Evolutionary conservation across 2,329 filamentous ascomycete species (phyloP).

Genomic region (Colletotrichum brevisporum): DNA sequence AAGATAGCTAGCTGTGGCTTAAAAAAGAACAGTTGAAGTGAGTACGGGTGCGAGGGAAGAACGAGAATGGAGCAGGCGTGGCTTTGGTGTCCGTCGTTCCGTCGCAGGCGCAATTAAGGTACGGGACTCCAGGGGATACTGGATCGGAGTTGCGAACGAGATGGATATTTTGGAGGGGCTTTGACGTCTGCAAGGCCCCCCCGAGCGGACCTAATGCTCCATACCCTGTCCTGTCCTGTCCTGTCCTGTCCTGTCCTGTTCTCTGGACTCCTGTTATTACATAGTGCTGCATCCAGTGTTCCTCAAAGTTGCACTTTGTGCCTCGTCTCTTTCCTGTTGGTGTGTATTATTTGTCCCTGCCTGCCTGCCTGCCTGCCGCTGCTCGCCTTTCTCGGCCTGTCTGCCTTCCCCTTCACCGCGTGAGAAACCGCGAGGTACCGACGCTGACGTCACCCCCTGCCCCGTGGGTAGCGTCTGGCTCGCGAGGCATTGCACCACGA

Average conservation of each 20-base stretch:
- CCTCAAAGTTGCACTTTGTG: not conserved
- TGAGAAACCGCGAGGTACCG: not conserved
- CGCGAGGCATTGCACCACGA: not conserved
- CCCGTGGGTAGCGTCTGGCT: not conserved
- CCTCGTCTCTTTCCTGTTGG: not conserved
- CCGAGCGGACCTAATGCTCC: constrained; percentile 34
- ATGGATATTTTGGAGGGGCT: constrained; percentile 16
- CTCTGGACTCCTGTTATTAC: too few species aligned
- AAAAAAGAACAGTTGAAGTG: constrained; percentile 8
- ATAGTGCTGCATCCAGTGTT: not conserved
- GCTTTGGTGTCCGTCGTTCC: constrained; percentile 9
- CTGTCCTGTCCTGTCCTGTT: not conserved
- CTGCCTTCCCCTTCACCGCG: constrained; percentile 1
- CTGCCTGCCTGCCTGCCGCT: not conserved
- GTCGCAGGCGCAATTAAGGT: not conserved
- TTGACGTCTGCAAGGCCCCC: constrained; percentile 14
- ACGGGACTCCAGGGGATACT: constrained; percentile 2
- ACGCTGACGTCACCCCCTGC: constrained; percentile 35
- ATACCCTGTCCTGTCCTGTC: constrained; percentile 1
- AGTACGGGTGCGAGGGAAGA: constrained; percentile 6
- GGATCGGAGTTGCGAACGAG: not conserved
- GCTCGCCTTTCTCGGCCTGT: not conserved
- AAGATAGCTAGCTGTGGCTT: constrained; percentile 19
- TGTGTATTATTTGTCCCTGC: too few species aligned
- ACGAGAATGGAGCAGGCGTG: not conserved